phyloP scores from a whole-genome alignment of 768 basidiomycete genomes.

The Termitomyces sp. region DNA sequence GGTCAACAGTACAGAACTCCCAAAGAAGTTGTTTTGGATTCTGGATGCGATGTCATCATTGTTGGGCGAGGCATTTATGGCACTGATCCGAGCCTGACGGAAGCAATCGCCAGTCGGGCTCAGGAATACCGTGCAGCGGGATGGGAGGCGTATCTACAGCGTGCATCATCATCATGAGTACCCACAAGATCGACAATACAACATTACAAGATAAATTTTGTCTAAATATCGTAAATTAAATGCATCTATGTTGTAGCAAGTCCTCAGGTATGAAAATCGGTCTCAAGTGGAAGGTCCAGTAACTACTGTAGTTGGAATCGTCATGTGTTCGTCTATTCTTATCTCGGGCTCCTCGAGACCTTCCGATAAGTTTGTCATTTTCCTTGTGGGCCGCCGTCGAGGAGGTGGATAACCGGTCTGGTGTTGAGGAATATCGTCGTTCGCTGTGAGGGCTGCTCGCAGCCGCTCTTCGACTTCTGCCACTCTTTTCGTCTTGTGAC shows the following conservation, averaged over 20 bases:
- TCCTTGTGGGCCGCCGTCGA: neutral
- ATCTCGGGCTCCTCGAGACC: slow-evolving; percentile 17
- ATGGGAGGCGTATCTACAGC: slow-evolving; percentile 85
- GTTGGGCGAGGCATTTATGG: slow-evolving; percentile 96
- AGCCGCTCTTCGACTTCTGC: slow-evolving; percentile 60
- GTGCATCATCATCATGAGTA: slow-evolving; percentile 26
- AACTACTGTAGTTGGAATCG: slow-evolving; percentile 23
- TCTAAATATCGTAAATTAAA: neutral
- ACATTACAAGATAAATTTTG: neutral
- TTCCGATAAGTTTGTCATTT: slow-evolving; percentile 7
- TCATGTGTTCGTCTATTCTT: slow-evolving; percentile 37
- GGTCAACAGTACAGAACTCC: slow-evolving; percentile 97
- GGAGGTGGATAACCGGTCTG: neutral
- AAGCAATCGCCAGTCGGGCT: slow-evolving; percentile 59
- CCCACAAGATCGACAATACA: neutral
- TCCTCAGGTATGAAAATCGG: neutral
- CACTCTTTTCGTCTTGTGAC: slow-evolving; percentile 63
- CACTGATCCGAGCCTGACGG: slow-evolving; percentile 39
- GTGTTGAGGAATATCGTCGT: neutral
- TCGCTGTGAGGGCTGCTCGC: slow-evolving; percentile 36
- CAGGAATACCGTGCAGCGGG: slow-evolving; percentile 81
- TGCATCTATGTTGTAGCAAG: neutral
- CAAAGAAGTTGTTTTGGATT: slow-evolving; percentile 69
- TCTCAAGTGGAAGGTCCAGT: slow-evolving; percentile 11
- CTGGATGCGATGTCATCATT: slow-evolving; percentile 94